Evolutionary conservation across 345 rosid genomes (phyloP).

Genomic region (Conringia planisiliqua): DNA sequence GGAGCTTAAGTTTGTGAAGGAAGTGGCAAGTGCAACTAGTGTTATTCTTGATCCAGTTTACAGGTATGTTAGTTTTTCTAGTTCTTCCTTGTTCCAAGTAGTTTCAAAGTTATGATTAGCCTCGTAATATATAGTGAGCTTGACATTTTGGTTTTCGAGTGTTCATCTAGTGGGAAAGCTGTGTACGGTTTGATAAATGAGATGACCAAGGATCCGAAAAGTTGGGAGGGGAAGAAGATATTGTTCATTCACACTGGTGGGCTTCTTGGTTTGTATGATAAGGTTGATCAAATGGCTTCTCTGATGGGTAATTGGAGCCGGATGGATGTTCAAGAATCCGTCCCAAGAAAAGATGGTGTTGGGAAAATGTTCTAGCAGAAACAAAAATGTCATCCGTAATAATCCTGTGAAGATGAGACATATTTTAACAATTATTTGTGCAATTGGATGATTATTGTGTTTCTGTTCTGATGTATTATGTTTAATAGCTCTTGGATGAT

Average conservation of each 20-base stretch:
- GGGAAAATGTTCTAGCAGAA: conserved; percentile 77
- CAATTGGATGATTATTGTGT: conserved; percentile 5
- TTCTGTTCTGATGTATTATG: neutral
- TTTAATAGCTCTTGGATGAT: neutral
- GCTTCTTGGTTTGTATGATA: conserved; percentile 72
- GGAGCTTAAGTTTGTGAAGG: conserved; percentile 77
- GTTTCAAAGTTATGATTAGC: neutral
- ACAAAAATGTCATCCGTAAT: conserved; percentile 4
- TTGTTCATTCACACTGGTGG: conserved; percentile 90
- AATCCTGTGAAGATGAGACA: neutral
- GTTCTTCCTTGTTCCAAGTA: neutral
- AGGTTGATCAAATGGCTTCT: conserved; percentile 70
- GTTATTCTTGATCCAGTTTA: conserved; percentile 88
- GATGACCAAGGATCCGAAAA: conserved; percentile 66
- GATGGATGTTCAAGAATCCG: conserved; percentile 75
- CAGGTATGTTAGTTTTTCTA: conserved; percentile 47
- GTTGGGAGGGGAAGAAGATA: conserved; percentile 80
- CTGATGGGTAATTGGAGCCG: conserved; percentile 60
- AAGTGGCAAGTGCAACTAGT: conserved; percentile 73
- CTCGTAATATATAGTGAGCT: neutral
- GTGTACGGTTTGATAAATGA: conserved; percentile 70
- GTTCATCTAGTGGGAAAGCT: conserved; percentile 74
- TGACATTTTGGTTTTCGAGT: neutral
- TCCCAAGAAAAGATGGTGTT: conserved; percentile 60
- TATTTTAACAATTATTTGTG: neutral